These are phyloP conservation scores for Lyophyllum semitale DNA, from an alignment of 768 basidiomycete species.

Conservation along the genomic window DNA sequence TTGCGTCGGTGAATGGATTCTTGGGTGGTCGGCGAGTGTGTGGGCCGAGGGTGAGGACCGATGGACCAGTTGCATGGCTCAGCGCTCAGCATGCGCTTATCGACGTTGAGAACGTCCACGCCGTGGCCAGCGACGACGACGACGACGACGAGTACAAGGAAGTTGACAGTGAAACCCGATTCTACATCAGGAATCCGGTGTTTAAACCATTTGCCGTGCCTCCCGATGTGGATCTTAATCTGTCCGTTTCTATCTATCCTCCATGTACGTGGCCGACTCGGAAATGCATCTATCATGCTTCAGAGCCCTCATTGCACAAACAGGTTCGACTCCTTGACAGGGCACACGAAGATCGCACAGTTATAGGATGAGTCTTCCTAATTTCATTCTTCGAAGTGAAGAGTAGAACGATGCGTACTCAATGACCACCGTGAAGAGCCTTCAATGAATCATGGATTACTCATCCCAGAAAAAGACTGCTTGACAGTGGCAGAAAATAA, in stretches of 20 bases:
- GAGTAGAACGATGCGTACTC: no score
- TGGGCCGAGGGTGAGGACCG: conserved; percentile 5
- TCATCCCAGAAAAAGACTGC: neutral
- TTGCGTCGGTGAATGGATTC: conserved; percentile 4
- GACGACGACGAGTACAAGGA: conserved; percentile 8
- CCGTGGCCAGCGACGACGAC: conserved; percentile 12
- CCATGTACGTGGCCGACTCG: neutral
- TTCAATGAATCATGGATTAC: neutral
- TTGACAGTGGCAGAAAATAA: neutral
- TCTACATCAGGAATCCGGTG: conserved; percentile 1
- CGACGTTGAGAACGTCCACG: neutral
- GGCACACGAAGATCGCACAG: neutral
- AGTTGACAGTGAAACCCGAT: conserved; percentile 10
- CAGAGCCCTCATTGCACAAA: neutral
- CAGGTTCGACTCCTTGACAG: no score
- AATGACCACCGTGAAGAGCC: no score
- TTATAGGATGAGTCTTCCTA: no score
- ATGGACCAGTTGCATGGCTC: conserved; percentile 15
- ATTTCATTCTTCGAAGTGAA: no score
- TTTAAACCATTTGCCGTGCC: conserved; percentile 3
- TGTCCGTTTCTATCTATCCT: conserved; percentile 2
- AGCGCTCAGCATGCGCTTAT: conserved; percentile 4
- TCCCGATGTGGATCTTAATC: neutral
- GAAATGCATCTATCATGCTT: neutral
- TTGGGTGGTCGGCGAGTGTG: conserved; percentile 6